A percentile compares a stretch with the other conserved stretches of the same genome.
Conservation (phyloP, 2,329 filamentous ascomycete species). For the Penicillium sp. region DNA sequence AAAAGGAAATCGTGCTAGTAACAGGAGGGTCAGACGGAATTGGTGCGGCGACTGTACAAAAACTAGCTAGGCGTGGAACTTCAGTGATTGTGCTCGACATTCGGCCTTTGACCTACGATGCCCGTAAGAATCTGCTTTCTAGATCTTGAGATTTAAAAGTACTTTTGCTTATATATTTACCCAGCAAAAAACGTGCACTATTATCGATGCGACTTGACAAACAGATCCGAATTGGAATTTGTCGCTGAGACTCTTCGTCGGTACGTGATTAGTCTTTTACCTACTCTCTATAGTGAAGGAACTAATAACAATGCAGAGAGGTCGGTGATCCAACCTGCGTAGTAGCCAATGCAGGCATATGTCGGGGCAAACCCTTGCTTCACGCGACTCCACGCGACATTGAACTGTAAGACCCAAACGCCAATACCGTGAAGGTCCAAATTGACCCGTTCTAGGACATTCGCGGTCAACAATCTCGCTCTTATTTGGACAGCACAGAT, state of each 20-base stretch:
- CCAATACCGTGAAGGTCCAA: too few species aligned
- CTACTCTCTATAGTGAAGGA: not conserved
- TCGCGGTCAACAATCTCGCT: not conserved
- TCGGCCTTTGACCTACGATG: slow-evolving; percentile 3
- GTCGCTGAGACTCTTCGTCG: slow-evolving; percentile 3
- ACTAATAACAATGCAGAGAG: not conserved
- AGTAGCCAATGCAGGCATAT: slow-evolving; percentile 2
- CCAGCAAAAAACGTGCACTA: slow-evolving; percentile 4
- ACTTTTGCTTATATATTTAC: not conserved
- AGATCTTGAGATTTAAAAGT: not conserved
- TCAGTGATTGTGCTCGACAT: slow-evolving; percentile 9
- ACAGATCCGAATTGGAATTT: not conserved
- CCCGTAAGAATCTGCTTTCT: not conserved
- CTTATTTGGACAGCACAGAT: slow-evolving; percentile 1
- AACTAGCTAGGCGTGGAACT: slow-evolving; percentile 1
- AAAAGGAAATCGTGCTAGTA: slow-evolving; percentile 6
- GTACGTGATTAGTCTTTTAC: not conserved
- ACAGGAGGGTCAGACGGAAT: slow-evolving; percentile 9
- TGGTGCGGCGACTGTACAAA: slow-evolving; percentile 1
- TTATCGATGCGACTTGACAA: slow-evolving; percentile 6
- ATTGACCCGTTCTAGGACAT: not conserved
- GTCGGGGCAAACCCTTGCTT: slow-evolving; percentile 5
- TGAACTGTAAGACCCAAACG: not conserved
- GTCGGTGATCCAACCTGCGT: slow-evolving; percentile 4
- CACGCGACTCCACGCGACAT: slow-evolving; percentile 1